A percentile compares a stretch with the other conserved stretches of the same genome.
phyloP scores from a whole-genome alignment of 257 asterid genomes.

The Gentiana macrophylla region DNA sequence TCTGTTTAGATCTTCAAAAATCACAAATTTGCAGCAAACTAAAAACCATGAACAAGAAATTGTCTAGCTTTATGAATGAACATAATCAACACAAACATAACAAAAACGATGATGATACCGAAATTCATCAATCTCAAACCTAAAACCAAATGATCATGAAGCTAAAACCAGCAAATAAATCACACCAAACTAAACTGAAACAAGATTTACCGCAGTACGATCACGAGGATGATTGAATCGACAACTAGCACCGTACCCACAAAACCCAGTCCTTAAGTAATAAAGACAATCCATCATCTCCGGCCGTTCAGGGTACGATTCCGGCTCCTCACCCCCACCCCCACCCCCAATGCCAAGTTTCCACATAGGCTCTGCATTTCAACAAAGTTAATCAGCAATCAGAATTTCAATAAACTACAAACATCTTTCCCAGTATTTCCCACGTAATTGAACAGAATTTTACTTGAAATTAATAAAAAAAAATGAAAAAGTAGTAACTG shows the following conservation, averaged over 20 bases:
- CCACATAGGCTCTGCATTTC: slow-evolving; percentile 96
- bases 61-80: slow-evolving; percentile 7
- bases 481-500: not conserved
- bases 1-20: slow-evolving; percentile 8
- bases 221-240: slow-evolving; percentile 95
- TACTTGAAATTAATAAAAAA: slow-evolving; percentile 14
- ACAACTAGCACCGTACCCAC: slow-evolving; percentile 87
- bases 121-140: slow-evolving; percentile 14
- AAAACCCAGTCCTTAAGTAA: slow-evolving; percentile 83
- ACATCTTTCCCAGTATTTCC: not conserved
- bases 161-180: not conserved
- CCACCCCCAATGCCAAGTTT: slow-evolving; percentile 36
- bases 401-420: too few species aligned
- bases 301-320: slow-evolving; percentile 81
- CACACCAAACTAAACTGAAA: not conserved
- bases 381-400: slow-evolving; percentile 1
- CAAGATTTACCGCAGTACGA: slow-evolving; percentile 35
- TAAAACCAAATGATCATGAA: slow-evolving; percentile 6
- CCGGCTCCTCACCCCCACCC: slow-evolving; percentile 37
- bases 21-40: slow-evolving; percentile 8
- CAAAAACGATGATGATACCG: slow-evolving; percentile 7
- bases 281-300: slow-evolving; percentile 79
- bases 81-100: slow-evolving; percentile 16
- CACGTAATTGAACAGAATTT: slow-evolving; percentile 13
- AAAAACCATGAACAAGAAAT: slow-evolving; percentile 3